Conservation (phyloP, 768 basidiomycete genomes). For the Lactifluus volemus region DNA sequence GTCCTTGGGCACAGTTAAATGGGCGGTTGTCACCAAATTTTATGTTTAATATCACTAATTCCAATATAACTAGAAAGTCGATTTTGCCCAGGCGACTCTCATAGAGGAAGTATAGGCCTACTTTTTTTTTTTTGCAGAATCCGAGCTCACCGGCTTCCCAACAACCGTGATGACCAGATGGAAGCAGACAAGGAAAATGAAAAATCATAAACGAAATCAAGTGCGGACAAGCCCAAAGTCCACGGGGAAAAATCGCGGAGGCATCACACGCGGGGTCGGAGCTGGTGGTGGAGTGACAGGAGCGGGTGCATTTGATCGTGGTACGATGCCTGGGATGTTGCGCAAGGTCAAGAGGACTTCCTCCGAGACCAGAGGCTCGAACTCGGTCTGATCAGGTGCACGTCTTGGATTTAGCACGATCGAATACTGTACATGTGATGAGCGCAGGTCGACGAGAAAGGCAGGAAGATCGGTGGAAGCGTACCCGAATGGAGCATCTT, state of each 20-base stretch:
- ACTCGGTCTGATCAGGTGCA: background rate
- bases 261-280: background rate
- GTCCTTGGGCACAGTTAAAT: no score
- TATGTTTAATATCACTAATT: background rate
- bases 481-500: slow-evolving; percentile 8
- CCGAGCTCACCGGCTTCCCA: background rate
- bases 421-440: slow-evolving; percentile 5
- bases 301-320: background rate
- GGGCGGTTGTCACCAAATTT: no score
- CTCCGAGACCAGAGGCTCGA: slow-evolving; percentile 16
- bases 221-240: background rate
- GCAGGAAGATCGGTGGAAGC: background rate
- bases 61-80: background rate
- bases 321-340: slow-evolving; percentile 16
- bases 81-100: background rate
- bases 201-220: background rate
- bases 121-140: no score
- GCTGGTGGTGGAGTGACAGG: background rate
- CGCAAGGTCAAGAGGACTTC: slow-evolving; percentile 18
- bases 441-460: background rate
- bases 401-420: slow-evolving; percentile 3
- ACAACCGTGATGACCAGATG: background rate
- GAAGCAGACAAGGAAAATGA: background rate
- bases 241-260: background rate
- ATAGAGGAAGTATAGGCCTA: background rate